Percentiles rank a stretch among this genome's conserved stretches.
Evolutionary conservation across 495 filamentous ascomycete genomes (phyloP).

Genomic region (Hypoxylon lienhwacheense): DNA sequence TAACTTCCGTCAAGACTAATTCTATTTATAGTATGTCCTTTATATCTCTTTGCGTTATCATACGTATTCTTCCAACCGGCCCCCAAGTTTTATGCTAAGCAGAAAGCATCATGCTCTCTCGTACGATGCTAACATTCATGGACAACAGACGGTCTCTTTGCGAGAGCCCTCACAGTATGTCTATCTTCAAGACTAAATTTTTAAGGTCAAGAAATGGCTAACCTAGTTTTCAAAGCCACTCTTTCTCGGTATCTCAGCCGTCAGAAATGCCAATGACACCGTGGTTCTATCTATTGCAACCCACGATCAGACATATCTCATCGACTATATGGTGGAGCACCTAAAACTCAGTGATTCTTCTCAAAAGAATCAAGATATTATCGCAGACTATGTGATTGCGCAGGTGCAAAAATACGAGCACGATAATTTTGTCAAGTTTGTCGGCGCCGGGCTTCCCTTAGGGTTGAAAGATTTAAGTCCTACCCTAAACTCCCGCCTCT

Average conservation of each 20-base stretch:
- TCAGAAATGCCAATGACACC: constrained; percentile 51
- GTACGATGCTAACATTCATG: constrained; percentile 8
- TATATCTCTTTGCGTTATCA: background rate
- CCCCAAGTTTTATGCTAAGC: background rate
- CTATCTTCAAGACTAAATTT: background rate
- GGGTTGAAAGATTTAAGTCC: constrained; percentile 58
- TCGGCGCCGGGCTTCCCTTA: constrained; percentile 62
- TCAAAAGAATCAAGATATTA: constrained; percentile 46
- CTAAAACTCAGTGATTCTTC: constrained; percentile 45
- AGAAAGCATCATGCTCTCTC: background rate
- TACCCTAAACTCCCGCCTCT: constrained; percentile 69
- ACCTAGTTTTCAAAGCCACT: constrained; percentile 54
- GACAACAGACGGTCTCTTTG: constrained; percentile 47
- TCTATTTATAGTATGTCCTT: constrained; percentile 14
- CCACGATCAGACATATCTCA: constrained; percentile 76
- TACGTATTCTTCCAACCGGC: too few species aligned
- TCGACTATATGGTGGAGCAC: constrained; percentile 70
- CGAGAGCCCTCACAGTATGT: constrained; percentile 50
- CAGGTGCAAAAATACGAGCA: constrained; percentile 60
- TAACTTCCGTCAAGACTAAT: constrained; percentile 6
- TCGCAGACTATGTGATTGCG: constrained; percentile 57
- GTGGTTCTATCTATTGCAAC: constrained; percentile 66
- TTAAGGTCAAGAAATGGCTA: constrained; percentile 6
- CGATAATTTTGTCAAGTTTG: constrained; percentile 66
- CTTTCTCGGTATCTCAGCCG: constrained; percentile 64